Evolutionary conservation across 169 alveolate species (phyloP).

Genomic region (Eimeria sp.): DNA sequence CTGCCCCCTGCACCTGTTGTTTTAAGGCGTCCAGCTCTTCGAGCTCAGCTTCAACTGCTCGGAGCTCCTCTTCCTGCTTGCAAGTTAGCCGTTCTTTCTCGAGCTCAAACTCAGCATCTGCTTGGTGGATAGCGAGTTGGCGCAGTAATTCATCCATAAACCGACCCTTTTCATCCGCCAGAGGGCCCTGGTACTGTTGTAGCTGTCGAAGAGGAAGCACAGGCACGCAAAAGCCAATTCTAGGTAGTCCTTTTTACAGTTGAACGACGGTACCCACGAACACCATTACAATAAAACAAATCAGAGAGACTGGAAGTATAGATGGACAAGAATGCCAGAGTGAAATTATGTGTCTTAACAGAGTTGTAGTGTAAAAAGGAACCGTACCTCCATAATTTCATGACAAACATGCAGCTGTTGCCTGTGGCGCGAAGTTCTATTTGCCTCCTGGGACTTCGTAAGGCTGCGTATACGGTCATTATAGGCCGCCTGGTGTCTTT

Average conservation of each 20-base stretch:
- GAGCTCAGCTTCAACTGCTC: constrained; percentile 39
- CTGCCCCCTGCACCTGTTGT: background rate
- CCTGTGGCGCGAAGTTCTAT: constrained; percentile 4
- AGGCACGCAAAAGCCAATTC: background rate
- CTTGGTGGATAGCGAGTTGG: constrained; percentile 40
- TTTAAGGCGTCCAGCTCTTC: constrained; percentile 14
- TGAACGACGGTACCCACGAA: background rate
- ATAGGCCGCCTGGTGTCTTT: constrained; percentile 21
- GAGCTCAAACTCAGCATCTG: constrained; percentile 3
- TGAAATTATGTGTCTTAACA: background rate
- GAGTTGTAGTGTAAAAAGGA: background rate
- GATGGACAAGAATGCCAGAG: background rate
- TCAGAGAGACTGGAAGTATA: background rate
- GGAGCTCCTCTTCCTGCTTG: constrained; percentile 21
- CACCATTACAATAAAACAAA: background rate
- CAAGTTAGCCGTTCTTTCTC: background rate
- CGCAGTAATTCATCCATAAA: constrained; percentile 45
- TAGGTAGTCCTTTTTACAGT: background rate
- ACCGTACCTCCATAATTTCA: constrained; percentile 54
- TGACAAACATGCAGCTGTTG: constrained; percentile 50
- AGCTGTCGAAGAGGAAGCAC: background rate
- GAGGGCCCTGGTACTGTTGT: constrained; percentile 49
- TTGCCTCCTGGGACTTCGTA: constrained; percentile 36
- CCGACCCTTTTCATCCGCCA: constrained; percentile 30
- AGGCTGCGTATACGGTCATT: constrained; percentile 51